Evolutionary conservation across 2,329 filamentous ascomycete genomes (phyloP), one percentile per base, ranked within the genome.

Genomic region (Bertia moriformis): DNA sequence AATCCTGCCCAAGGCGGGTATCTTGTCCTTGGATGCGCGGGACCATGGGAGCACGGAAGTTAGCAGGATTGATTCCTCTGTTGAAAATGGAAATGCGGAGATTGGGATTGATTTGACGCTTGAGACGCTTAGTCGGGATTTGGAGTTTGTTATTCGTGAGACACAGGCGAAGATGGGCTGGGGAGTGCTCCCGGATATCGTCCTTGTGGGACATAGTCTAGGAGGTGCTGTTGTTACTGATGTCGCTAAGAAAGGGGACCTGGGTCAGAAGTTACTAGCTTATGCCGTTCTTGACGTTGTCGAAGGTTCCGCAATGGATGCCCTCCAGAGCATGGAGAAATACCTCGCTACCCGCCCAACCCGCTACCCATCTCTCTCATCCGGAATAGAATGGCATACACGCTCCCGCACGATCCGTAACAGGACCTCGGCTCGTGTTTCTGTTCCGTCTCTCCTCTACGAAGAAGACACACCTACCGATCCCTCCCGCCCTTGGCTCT

Each of bases 231-330:
- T 96, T 0, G 77, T 94, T 5, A 93, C 86, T 0, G 77, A 94
- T 51, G 66, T 93, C 41, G 87, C 88, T 12, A 76, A 72, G 51
- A 69, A 68, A 14, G 74, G 74, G 1, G 62, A 67, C 29, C 62
- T 94, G 24, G 83, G 81, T 1, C 56, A 61, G 27, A 70, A 77
- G 18, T 56, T 96, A 1, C 65, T 96, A 14, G 91, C 85, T 15
- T 94, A 89, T 58, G 84, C 78, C 3, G 88, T 96, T 4, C 66
- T 98, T 14, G 91, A 98, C 58, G 86, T 98, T 3, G 91, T 98
- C 19, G 91, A 98, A 59, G 84, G 91, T 10, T 93, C 85, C 1
- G 91, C 91, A 22, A 89, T 98, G 58, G 91, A 96, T 55, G 89
- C 91, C 2, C 67, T 98, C 39, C 78, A 87, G 56, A 88, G 83